Evolutionary conservation across 352 stramenopile genomes (phyloP), one percentile per base, ranked within the genome.

Genomic region (Phytophthora pinifolia): DNA sequence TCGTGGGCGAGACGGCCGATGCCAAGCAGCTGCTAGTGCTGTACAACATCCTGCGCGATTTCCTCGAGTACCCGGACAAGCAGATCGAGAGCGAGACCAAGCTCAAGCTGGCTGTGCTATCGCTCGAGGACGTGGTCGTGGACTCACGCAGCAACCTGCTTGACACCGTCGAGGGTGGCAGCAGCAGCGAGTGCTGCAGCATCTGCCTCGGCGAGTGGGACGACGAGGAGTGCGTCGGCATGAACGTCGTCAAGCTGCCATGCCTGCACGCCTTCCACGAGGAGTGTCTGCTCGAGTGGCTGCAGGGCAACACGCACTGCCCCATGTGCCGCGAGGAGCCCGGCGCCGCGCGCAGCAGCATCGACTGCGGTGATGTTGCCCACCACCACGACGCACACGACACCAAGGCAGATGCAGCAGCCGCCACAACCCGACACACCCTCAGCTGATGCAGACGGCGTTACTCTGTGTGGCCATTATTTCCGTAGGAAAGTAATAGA

Each of bases 221-320:
- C 52, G 76, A 90, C 64, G 79, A 91, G 46, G 83, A 91, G 56
- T 94, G 82, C 63, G 67, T 49, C 42, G 76, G 67, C 45, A 88
- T 92, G 75, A 89, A 89, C 50, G 81, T 91, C 38, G 85, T 94
- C 20, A 88, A 90, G 62, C 58, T 94, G 37, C 85, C 85, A 35
- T 94, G 85, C 49, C 48, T 86, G 38, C 85, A 94, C 65, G 81
- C 75, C 15, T 94, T 92, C 67, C 85, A 94, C 68, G 85, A 94
- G 48, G 82, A 92, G 20, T 94, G 85, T 46, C 65, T 94, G 45
- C 86, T 94, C 54, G 83, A 91, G 53, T 94, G 85, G 85, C 65
- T 94, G 46, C 79, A 90, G 20, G 76, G 75, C 54, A 92, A 79
- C 66, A 79, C 74, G 1, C 83, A 92, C 49, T 94, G 85, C 56